Base-by-base conservation (phyloP, 148 eudicot species). In the Rhododendron kiyosumense region DNA sequence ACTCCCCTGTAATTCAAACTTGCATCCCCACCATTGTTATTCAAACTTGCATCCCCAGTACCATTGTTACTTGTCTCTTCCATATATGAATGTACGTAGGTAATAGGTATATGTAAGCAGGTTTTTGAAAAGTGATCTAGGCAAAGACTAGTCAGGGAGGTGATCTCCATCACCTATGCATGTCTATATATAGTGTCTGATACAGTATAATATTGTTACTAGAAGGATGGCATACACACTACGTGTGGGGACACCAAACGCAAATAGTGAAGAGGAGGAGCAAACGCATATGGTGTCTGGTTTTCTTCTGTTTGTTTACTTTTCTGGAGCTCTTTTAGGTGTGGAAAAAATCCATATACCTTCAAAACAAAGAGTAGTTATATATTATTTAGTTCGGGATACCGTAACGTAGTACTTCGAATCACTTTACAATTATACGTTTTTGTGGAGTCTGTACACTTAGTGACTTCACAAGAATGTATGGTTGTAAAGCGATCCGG, bases 1-100 rank as follows among this genome's bases (percentile, higher is more conserved):
- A 85, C 84, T 67, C 82, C 83, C 52, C 79, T 67, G 67, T 79
- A 63, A 7, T 24, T 61, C 0, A 93, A 92, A 5, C 78, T 59
- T 26, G 59, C 85, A 22, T 65, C 74, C 12, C 87, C 87, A 54
- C 5, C 3, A 26, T 41, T 41, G 43, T 41, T 5, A 41, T 41
- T 41, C 0, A 93, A 92, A 5, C 83, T 59, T 26, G 57, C 87
- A 22, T 65, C 74, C 6, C 87, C 87, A 52, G 5, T 15, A 22
- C 69, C 54, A 28, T 46, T 46, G 48, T 46, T 83, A 24, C 77
- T 61, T 8, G 75, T 15, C 54, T 57, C 81, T 48, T 28, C 84
- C 87, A 85, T 79, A 24, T 51, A n/a, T 20, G 20, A 54, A 14
- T 82, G 14, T 81, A 54, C 49, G 9, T 36, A 41, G 36, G 73